Conservation (phyloP, 257 asterid genomes). For the Przewalskia tangutica region DNA sequence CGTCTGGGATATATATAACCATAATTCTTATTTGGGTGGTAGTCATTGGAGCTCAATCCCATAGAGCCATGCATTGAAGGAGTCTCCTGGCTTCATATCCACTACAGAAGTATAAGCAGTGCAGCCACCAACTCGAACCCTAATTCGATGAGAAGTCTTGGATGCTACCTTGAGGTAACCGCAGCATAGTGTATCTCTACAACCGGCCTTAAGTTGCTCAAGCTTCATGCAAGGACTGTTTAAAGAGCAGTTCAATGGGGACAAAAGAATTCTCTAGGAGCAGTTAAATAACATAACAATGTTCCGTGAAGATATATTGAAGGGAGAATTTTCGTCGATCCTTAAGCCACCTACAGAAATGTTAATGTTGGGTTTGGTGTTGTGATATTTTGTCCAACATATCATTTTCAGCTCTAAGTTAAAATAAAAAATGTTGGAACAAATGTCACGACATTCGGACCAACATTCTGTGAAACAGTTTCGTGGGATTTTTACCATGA, state of each 20-base stretch:
- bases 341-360: conserved; percentile 17
- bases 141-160: conserved; percentile 21
- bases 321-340: conserved; percentile 25
- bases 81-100: conserved; percentile 5
- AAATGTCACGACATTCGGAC: too few relatives aligned
- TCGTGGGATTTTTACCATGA: too few relatives aligned
- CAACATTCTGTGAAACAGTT: too few relatives aligned
- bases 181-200: conserved; percentile 20
- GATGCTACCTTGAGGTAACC: conserved; percentile 18
- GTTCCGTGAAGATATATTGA: conserved; percentile 23
- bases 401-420: too few relatives aligned
- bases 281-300: conserved; percentile 27
- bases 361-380: too few relatives aligned
- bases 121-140: conserved; percentile 28
- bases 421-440: too few relatives aligned
- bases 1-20: too few relatives aligned
- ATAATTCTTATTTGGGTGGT: conserved; percentile 6
- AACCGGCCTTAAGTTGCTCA: conserved; percentile 5
- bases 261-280: conserved; percentile 10
- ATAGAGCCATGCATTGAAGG: conserved; percentile 18
- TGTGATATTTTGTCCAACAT: too few relatives aligned
- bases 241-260: conserved; percentile 27
- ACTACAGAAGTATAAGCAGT: conserved; percentile 27
- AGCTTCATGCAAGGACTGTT: conserved; percentile 18
- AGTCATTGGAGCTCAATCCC: conserved; percentile 33